Evolutionary conservation across 495 filamentous ascomycete species (phyloP).

Genomic region (Patellaria atrata): DNA sequence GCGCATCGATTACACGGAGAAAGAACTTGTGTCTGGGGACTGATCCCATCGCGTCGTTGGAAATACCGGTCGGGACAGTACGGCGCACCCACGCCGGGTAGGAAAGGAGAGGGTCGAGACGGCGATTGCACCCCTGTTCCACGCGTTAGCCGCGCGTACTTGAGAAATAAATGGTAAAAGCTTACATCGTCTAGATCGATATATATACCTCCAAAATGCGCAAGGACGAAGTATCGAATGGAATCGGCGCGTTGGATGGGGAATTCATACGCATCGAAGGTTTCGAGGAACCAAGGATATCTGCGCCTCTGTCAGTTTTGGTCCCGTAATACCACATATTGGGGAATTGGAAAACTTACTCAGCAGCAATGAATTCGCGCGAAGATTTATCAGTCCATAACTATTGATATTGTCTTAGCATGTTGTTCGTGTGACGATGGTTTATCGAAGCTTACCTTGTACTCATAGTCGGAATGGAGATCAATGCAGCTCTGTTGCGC

Average conservation of each 20-base stretch:
- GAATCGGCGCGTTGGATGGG: constrained; percentile 78
- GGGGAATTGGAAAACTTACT: constrained; percentile 12
- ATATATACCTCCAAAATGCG: constrained; percentile 74
- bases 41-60: constrained; percentile 78
- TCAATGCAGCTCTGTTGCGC: constrained; percentile 64
- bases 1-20: constrained; percentile 50
- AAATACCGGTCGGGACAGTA: constrained; percentile 70
- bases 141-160: not conserved
- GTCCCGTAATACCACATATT: not conserved
- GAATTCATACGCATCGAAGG: constrained; percentile 66
- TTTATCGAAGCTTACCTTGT: constrained; percentile 43
- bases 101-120: constrained; percentile 63
- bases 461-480: constrained; percentile 64
- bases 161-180: constrained; percentile 9
- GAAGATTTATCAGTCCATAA: constrained; percentile 77
- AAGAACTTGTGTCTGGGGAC: constrained; percentile 77
- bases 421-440: not conserved
- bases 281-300: constrained; percentile 78
- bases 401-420: constrained; percentile 25
- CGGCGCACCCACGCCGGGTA: constrained; percentile 75
- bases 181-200: constrained; percentile 78
- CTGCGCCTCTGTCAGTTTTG: constrained; percentile 23
- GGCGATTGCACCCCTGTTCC: constrained; percentile 63
- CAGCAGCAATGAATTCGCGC: constrained; percentile 53
- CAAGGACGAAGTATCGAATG: constrained; percentile 77